Evolutionary conservation across 2,329 filamentous ascomycete species (phyloP), one percentile per base, ranked within the genome.

Genomic region (Claviceps paspali): DNA sequence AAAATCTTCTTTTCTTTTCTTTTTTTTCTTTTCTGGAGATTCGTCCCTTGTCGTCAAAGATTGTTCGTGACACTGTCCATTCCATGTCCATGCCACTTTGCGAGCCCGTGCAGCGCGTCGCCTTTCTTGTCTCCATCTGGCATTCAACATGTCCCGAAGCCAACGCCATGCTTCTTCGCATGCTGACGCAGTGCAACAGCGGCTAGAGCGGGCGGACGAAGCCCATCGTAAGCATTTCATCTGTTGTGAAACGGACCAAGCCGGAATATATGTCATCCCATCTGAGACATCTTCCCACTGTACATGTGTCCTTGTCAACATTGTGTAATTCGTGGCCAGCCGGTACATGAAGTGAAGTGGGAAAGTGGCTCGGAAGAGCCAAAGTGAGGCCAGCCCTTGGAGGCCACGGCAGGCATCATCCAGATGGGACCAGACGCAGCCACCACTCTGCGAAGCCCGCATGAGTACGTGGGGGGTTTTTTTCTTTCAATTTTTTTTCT

Each of bases 241-340:
- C 32, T 29, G 38, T 19, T 27, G 34, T 40, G 34, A 22, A 33
- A 40, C 30, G n/a, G n/a, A n/a, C n/a, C n/a, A 11, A 24, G 26
- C 15, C 21, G 29, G 34, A 30, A 24, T 19, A 34, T 33, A 36
- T 36, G 33, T 24, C 28, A 30, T 36, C 22, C 17, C 24, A 30
- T 30, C 8, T 7, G 21, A 33, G 21, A 23, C 21, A 15, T 15
- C 29, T 31, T 4, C 12, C 11, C 9, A 11, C 17, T 22, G 5
- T 21, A n/a, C n/a, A n/a, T n/a, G n/a, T n/a, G n/a, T n/a, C n/a
- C n/a, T n/a, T n/a, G n/a, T n/a, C n/a, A n/a, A n/a, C n/a, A n/a
- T n/a, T n/a, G n/a, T n/a, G n/a, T n/a, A n/a, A n/a, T 32, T 32
- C 29, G 17, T 9, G n/a, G n/a, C n/a, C n/a, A n/a, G n/a, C n/a